Evolutionary conservation across 345 rosid species (phyloP).

Genomic region (Brassica cretica): DNA sequence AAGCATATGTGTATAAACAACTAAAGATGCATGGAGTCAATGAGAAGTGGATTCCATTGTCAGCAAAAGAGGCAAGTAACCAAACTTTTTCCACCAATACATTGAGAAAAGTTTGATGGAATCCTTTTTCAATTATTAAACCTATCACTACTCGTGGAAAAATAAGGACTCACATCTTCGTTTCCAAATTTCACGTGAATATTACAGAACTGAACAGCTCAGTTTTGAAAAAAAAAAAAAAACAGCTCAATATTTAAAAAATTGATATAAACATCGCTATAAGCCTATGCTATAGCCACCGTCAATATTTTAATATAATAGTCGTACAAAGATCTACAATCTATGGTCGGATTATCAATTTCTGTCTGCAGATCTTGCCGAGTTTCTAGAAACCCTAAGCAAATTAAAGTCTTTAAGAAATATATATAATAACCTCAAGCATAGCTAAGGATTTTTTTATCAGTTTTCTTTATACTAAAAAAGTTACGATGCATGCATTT

Average conservation of each 20-base stretch:
- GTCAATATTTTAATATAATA: background rate
- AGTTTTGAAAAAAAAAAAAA: background rate
- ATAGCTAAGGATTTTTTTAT: background rate
- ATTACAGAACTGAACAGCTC: conserved; percentile 2
- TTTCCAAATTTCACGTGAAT: conserved; percentile 9
- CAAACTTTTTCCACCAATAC: conserved; percentile 36
- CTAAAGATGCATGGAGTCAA: conserved; percentile 35
- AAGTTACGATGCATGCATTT: background rate
- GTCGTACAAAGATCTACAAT: background rate
- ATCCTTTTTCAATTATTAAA: conserved; percentile 35
- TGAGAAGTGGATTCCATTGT: conserved; percentile 39
- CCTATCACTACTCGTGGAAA: conserved; percentile 22
- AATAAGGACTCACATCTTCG: conserved; percentile 11
- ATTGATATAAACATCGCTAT: background rate
- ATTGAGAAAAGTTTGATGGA: conserved; percentile 20
- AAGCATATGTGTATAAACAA: conserved; percentile 8
- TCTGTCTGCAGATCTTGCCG: background rate
- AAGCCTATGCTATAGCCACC: background rate
- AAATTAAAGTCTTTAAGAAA: background rate
- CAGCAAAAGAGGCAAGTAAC: conserved; percentile 40
- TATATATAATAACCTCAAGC: background rate
- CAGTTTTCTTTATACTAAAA: background rate
- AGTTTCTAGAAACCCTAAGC: background rate
- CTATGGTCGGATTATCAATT: background rate
- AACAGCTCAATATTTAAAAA: background rate